A percentile compares a stretch with the other conserved stretches of the same genome.
These are phyloP conservation scores for Paecilomyces sp. DNA, from an alignment of 2,329 filamentous ascomycete genomes.

Conservation along the genomic window DNA sequence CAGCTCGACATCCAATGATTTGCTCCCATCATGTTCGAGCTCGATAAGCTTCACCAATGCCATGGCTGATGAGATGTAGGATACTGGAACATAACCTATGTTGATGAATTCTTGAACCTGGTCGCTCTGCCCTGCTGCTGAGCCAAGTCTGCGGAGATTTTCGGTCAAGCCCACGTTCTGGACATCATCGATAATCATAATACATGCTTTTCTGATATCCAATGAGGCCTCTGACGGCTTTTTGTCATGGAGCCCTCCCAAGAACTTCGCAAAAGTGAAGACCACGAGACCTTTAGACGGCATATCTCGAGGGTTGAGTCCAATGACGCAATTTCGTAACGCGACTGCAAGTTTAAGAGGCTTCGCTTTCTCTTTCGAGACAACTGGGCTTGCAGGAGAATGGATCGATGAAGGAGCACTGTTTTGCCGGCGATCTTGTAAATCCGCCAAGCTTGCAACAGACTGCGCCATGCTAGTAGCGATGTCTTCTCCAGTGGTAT, in stretches of 20 bases:
- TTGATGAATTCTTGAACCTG: slow-evolving; percentile 47
- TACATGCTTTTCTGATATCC: slow-evolving; percentile 69
- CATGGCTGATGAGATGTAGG: slow-evolving; percentile 76
- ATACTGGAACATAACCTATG: slow-evolving; percentile 77
- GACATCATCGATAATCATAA: slow-evolving; percentile 76
- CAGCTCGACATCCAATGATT: slow-evolving; percentile 70
- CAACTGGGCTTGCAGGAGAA: slow-evolving; percentile 10
- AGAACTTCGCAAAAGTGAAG: slow-evolving; percentile 68
- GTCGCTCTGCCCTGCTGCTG: slow-evolving; percentile 24
- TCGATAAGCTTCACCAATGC: slow-evolving; percentile 55
- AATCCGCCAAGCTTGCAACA: slow-evolving; percentile 66
- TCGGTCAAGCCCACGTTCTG: slow-evolving; percentile 38
- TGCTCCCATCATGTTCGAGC: slow-evolving; percentile 51
- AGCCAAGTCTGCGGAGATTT: slow-evolving; percentile 20
- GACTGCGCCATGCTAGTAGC: slow-evolving; percentile 71
- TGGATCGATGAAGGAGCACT: slow-evolving; percentile 5
- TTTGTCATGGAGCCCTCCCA: slow-evolving; percentile 59
- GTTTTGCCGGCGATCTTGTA: slow-evolving; percentile 25
- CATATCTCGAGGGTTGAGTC: slow-evolving; percentile 71
- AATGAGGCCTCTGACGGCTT: slow-evolving; percentile 57
- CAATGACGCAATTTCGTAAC: slow-evolving; percentile 72
- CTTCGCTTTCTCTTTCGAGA: slow-evolving; percentile 34
- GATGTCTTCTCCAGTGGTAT: slow-evolving; percentile 64
- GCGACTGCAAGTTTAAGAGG: slow-evolving; percentile 52
- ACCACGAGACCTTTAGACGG: slow-evolving; percentile 71